These are phyloP conservation scores for Teratosphaeria gauchensis DNA, from an alignment of 2,329 filamentous ascomycete species.

Conservation along the genomic window DNA sequence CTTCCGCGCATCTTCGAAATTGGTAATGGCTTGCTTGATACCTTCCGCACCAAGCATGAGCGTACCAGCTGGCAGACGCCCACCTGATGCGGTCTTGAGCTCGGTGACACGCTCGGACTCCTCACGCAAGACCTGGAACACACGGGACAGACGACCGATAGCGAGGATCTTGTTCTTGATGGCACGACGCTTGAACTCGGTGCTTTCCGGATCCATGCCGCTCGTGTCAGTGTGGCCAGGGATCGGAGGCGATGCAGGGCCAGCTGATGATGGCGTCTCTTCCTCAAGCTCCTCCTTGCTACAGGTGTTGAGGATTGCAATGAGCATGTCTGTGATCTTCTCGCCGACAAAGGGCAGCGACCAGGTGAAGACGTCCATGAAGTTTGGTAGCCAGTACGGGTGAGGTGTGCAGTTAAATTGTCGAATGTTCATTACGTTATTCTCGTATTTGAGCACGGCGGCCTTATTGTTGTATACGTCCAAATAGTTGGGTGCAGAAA, in stretches of 20 bases:
- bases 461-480: constrained; percentile 99
- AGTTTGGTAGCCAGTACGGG: constrained; percentile 98
- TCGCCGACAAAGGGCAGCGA: constrained; percentile 96
- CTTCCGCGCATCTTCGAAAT: constrained; percentile 92
- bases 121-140: constrained; percentile 96
- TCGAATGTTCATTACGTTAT: constrained; percentile 99
- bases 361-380: constrained; percentile 99
- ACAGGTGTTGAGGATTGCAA: constrained; percentile 94
- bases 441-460: constrained; percentile 96
- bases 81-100: constrained; percentile 91
- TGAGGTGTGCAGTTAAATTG: constrained; percentile 99
- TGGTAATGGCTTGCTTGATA: constrained; percentile 96
- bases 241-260: constrained; percentile 63
- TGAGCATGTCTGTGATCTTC: constrained; percentile 98
- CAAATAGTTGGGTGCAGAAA: constrained; percentile 96
- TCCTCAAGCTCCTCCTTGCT: constrained; percentile 96
- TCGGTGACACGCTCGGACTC: constrained; percentile 96
- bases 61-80: constrained; percentile 84
- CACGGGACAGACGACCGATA: constrained; percentile 88
- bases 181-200: constrained; percentile 86
- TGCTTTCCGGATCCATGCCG: constrained; percentile 66
- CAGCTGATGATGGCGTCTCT: constrained; percentile 67
- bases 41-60: constrained; percentile 97
- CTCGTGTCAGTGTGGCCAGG: constrained; percentile 27
- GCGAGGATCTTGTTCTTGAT: constrained; percentile 99